Conservation (phyloP, 1,139 yeast species). For the Scheffersomyces lignicola region DNA sequence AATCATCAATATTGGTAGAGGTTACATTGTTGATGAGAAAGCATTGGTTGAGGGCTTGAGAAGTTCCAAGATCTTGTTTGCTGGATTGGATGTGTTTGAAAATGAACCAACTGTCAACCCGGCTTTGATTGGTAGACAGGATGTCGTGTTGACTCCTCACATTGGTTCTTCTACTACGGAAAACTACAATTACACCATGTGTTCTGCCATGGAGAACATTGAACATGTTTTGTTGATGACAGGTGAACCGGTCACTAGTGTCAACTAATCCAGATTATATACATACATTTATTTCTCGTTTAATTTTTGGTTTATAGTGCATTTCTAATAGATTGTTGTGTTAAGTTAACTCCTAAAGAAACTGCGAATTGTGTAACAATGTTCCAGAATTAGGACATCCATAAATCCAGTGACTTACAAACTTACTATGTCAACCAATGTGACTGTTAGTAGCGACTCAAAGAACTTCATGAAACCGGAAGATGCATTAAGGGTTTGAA, state of each 20-base stretch:
- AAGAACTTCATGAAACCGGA: too few relatives aligned
- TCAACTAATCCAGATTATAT: constrained; percentile 25
- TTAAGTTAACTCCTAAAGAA: too few relatives aligned
- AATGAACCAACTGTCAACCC: constrained; percentile 62
- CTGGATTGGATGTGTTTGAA: constrained; percentile 80
- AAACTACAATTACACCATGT: constrained; percentile 49
- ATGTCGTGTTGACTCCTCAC: constrained; percentile 75
- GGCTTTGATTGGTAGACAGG: constrained; percentile 56
- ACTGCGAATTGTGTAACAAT: too few relatives aligned
- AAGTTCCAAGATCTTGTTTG: constrained; percentile 65
- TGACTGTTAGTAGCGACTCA: too few relatives aligned
- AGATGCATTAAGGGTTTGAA: too few relatives aligned
- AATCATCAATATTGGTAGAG: constrained; percentile 78
- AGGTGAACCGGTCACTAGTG: constrained; percentile 35
- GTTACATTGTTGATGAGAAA: constrained; percentile 70
- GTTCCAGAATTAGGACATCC: too few relatives aligned
- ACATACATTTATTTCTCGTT: too few relatives aligned
- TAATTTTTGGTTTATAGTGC: too few relatives aligned
- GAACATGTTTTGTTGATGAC: constrained; percentile 28
- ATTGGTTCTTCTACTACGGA: constrained; percentile 70
- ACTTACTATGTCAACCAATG: too few relatives aligned
- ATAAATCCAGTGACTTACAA: too few relatives aligned
- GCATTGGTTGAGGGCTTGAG: constrained; percentile 69
- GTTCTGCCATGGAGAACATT: constrained; percentile 48
- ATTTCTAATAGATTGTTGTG: too few relatives aligned